These are phyloP conservation scores for Pontederia crassipes DNA, from an alignment of 176 grass and related monocot species.

Conservation along the genomic window DNA sequence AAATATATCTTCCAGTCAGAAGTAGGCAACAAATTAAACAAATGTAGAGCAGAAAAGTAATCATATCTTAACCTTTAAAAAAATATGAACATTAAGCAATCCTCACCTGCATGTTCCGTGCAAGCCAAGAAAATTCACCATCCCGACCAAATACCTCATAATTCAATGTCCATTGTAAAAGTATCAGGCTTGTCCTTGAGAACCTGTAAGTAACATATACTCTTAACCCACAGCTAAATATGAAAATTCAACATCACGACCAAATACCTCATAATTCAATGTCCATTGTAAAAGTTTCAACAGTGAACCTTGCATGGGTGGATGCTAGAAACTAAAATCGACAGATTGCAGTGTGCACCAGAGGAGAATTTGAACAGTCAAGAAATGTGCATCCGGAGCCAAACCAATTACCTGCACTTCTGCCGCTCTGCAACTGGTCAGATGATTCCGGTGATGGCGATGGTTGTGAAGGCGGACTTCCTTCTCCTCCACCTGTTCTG, in stretches of 20 bases:
- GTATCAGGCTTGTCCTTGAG: constrained; percentile 73
- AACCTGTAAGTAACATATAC: constrained; percentile 31
- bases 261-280: constrained; percentile 72
- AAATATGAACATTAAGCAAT: background rate
- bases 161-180: constrained; percentile 76
- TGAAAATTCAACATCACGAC: constrained; percentile 71
- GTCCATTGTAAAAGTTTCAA: constrained; percentile 65
- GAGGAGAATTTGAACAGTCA: background rate
- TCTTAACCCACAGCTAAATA: background rate
- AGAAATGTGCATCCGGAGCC: background rate
- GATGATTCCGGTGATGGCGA: background rate
- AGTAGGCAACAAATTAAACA: no score
- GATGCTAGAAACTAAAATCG: background rate
- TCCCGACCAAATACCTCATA: constrained; percentile 65
- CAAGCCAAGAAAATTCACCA: constrained; percentile 95
- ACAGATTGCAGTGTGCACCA: background rate
- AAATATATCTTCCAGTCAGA: background rate
- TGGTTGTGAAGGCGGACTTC: background rate
- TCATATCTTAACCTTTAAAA: background rate
- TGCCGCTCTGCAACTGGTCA: constrained; percentile 30
- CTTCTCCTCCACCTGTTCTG: background rate
- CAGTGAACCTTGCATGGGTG: no score
- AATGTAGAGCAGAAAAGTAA: constrained; percentile 2
- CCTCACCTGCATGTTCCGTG: constrained; percentile 62
- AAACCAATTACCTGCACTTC: constrained; percentile 25